Evolutionary conservation across 352 stramenopile species (phyloP), one percentile per base, ranked within the genome.

Genomic region (Plasmopara muralis): DNA sequence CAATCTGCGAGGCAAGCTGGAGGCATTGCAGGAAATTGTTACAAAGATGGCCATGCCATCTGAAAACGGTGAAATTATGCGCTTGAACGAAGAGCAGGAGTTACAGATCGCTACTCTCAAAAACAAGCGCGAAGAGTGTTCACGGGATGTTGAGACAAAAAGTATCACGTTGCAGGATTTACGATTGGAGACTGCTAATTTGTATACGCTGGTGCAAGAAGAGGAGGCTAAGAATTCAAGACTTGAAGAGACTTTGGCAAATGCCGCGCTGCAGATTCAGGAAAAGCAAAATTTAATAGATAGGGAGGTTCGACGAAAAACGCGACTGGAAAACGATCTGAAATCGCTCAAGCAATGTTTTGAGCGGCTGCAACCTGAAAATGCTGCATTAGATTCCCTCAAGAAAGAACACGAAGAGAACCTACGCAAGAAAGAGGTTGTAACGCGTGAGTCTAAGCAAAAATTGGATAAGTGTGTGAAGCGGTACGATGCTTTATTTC

Each of bases 391-490:
- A 50, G 74, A 88, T 35, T 51, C 44, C 10, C 51, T 74, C 42
- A 74, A 72, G 39, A 71, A 70, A 18, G 75, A 81, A 16, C 83
- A 83, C 39, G 74, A 84, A 39, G 76, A 86, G 29, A 84, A 57
- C 43, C 49, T 83, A 12, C 60, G 63, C 38, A 73, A 72, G 38
- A 90, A 91, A 45, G 87, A 96, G 51, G 53, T 84, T 0, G 42
- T 74, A 20, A 71, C 95, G 61, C 73, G 78, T 28, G 77, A 89
- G 33, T 83, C 77, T 38, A 95, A 94, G 63, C 68, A 83, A 6
- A 89, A 89, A 40, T 93, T 95, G 79, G 80, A 96, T 28, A 88
- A 87, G 45, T 93, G 95, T 49, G 57, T 93, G 15, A 86, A 83
- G 31, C 74, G 95, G 47, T 94, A 95, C 48, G 83, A 95, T 48